Conservation (phyloP, 805 yeast genomes). For the Hanseniaspora occidentalis region DNA sequence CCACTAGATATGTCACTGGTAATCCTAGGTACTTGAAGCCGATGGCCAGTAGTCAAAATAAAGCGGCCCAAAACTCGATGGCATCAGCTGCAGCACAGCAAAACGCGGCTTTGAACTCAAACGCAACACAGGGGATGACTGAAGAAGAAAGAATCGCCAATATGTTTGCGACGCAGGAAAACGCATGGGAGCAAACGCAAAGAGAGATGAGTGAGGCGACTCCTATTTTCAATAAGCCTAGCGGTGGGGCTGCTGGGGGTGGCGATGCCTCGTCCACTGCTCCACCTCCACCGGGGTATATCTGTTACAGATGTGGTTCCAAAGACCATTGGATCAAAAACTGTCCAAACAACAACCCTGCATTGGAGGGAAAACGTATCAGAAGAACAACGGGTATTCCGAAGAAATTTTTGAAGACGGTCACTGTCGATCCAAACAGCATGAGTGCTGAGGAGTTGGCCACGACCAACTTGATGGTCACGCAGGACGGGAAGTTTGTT, state of each 20-base stretch:
- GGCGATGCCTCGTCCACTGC: slow-evolving; percentile 14
- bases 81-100: slow-evolving; percentile 10
- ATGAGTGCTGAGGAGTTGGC: slow-evolving; percentile 59
- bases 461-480: slow-evolving; percentile 59
- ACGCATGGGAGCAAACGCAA: slow-evolving; percentile 92
- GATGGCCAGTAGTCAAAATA: slow-evolving; percentile 9
- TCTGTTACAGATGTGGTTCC: slow-evolving; percentile 93
- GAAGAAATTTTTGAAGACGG: slow-evolving; percentile 74
- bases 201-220: slow-evolving; percentile 80
- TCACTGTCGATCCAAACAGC: slow-evolving; percentile 33
- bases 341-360: slow-evolving; percentile 88
- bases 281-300: slow-evolving; percentile 85
- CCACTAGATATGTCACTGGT: slow-evolving; percentile 61
- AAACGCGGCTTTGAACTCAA: slow-evolving; percentile 6
- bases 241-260: slow-evolving; percentile 12
- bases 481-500: slow-evolving; percentile 91
- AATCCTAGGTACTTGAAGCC: slow-evolving; percentile 41
- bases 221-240: slow-evolving; percentile 43
- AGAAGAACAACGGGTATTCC: slow-evolving; percentile 97
- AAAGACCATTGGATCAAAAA: slow-evolving; percentile 93
- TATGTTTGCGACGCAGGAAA: slow-evolving; percentile 89
- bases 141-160: slow-evolving; percentile 84
- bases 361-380: slow-evolving; percentile 83
- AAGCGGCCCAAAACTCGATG: too few relatives aligned
- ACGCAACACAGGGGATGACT: slow-evolving; percentile 35